Percentiles rank a stretch among this genome's conserved stretches.
Conservation (phyloP, 2,329 filamentous ascomycete species). For the Beauveria scarabaeidicola region DNA sequence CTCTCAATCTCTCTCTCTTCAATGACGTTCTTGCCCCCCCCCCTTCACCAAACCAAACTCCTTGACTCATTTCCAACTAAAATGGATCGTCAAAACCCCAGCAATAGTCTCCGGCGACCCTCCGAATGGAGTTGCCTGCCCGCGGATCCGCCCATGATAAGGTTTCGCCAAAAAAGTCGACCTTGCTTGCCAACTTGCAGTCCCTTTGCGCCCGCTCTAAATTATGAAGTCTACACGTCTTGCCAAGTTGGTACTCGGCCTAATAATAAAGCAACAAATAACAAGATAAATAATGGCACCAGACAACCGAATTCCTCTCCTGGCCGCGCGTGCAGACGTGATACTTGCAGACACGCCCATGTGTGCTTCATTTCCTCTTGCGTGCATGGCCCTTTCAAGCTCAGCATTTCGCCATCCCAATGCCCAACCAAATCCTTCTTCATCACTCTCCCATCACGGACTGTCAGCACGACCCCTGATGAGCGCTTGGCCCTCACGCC, state of each 20-base stretch:
- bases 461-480: background rate
- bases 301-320: background rate
- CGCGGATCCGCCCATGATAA: conserved; percentile 7
- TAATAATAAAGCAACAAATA: background rate
- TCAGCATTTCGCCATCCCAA: background rate
- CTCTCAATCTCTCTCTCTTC: background rate
- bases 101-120: background rate
- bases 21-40: background rate
- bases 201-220: background rate
- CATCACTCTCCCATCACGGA: background rate
- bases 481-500: background rate
- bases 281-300: background rate
- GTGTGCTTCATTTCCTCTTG: too few species aligned
- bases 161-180: background rate
- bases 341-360: too few species aligned
- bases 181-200: too few species aligned
- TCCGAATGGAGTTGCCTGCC: conserved; percentile 1
- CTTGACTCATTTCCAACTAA: background rate
- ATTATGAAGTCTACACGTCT: background rate
- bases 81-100: background rate
- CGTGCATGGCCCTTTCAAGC: background rate
- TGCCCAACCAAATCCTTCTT: background rate
- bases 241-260: background rate
- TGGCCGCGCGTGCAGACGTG: too few species aligned
- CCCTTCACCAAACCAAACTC: background rate